Evolutionary conservation across 768 basidiomycete genomes (phyloP).

Genomic region (Rhizopogon salebrosus): DNA sequence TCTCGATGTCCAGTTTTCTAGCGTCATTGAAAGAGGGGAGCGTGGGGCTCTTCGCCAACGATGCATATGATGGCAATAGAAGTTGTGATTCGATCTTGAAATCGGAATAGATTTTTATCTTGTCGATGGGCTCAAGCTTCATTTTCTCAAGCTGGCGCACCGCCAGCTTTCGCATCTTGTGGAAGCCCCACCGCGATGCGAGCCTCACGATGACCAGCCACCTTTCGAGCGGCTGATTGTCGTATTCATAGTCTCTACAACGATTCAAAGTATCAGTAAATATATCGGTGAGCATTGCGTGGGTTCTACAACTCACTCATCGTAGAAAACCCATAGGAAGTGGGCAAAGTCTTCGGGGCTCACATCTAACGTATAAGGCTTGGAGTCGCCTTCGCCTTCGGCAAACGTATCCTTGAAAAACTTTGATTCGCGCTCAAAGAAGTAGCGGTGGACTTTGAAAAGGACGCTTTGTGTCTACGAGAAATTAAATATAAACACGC

Average conservation of each 20-base stretch:
- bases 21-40: constrained; percentile 54
- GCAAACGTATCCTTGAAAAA: constrained; percentile 25
- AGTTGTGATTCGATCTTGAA: constrained; percentile 43
- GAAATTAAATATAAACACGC: background rate
- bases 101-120: constrained; percentile 52
- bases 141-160: constrained; percentile 51
- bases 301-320: constrained; percentile 33
- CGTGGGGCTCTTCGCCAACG: constrained; percentile 44
- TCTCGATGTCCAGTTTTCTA: constrained; percentile 50
- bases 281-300: background rate
- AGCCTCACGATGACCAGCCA: constrained; percentile 56
- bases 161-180: constrained; percentile 43
- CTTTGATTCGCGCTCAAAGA: constrained; percentile 31
- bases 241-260: constrained; percentile 49
- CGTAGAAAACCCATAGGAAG: constrained; percentile 54
- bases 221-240: constrained; percentile 41
- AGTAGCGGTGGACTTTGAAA: constrained; percentile 31
- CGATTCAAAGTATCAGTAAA: background rate
- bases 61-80: constrained; percentile 47
- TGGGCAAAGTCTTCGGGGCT: constrained; percentile 35
- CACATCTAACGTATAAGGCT: constrained; percentile 21
- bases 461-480: constrained; percentile 29
- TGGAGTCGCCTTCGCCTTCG: background rate
- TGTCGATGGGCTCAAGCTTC: constrained; percentile 41
- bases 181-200: constrained; percentile 51